Conservation (phyloP, 148 eudicot species). For the Amaranthus cruentus region DNA sequence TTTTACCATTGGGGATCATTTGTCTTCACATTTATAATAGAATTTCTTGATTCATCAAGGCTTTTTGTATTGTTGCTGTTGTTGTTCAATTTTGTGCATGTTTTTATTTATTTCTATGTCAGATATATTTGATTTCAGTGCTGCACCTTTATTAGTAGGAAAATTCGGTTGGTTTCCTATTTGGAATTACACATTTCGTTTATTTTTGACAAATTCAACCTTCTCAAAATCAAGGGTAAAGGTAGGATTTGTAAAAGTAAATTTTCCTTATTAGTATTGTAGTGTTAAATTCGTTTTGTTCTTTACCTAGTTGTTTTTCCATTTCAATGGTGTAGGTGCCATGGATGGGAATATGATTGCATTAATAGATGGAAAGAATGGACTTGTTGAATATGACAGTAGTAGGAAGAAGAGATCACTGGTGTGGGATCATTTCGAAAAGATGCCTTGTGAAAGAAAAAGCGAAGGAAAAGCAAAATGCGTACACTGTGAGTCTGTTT, state of each 20-base stretch:
- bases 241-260: background rate
- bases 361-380: slow-evolving; percentile 32
- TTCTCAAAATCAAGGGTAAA: too few species aligned
- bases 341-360: slow-evolving; percentile 29
- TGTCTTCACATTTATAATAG: background rate
- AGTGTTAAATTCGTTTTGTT: background rate
- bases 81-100: background rate
- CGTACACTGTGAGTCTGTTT: slow-evolving; percentile 34
- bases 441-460: slow-evolving; percentile 33
- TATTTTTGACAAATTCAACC: too few species aligned
- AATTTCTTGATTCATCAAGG: slow-evolving; percentile 1
- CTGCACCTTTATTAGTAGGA: too few species aligned
- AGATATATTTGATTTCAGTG: background rate
- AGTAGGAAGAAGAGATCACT: slow-evolving; percentile 35
- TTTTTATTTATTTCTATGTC: background rate
- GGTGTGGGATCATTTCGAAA: slow-evolving; percentile 52
- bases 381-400: slow-evolving; percentile 36
- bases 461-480: slow-evolving; percentile 43
- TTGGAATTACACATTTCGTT: too few species aligned
- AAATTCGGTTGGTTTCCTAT: too few species aligned
- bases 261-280: background rate
- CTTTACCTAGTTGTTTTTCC: background rate
- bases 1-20: background rate
- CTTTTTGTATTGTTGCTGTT: background rate
- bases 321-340: slow-evolving; percentile 19